A percentile compares a stretch with the other conserved stretches of the same genome.
Evolutionary conservation across 2,329 filamentous ascomycete genomes (phyloP).

Genomic region (Drechslerella stenobrocha): DNA sequence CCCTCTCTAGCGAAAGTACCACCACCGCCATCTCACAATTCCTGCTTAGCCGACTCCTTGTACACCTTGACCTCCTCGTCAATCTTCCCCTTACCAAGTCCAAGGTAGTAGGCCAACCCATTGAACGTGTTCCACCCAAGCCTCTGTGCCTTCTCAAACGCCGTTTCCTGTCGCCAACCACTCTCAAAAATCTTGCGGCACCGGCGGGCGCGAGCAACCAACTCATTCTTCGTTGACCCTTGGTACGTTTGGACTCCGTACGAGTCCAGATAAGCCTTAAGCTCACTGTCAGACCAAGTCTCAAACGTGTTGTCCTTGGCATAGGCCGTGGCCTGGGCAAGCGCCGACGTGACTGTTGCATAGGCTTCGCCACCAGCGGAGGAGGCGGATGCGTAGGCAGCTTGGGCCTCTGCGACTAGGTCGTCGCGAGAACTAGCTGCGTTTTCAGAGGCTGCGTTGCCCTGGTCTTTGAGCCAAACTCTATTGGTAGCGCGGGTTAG

Average conservation of each 20-base stretch:
- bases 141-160: constrained; percentile 57
- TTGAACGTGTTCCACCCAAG: constrained; percentile 49
- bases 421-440: constrained; percentile 72
- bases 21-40: constrained; percentile 24
- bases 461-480: constrained; percentile 60
- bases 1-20: not conserved
- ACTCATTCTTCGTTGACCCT: constrained; percentile 69
- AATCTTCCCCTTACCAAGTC: constrained; percentile 37
- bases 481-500: constrained; percentile 51
- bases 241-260: constrained; percentile 73
- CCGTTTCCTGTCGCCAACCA: constrained; percentile 68
- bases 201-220: constrained; percentile 71
- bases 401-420: constrained; percentile 67
- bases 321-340: constrained; percentile 67
- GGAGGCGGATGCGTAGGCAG: constrained; percentile 52
- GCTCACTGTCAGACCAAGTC: constrained; percentile 71
- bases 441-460: constrained; percentile 64
- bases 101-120: constrained; percentile 35
- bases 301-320: constrained; percentile 71
- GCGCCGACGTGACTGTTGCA: constrained; percentile 72
- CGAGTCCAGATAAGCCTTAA: constrained; percentile 78
- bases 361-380: constrained; percentile 62
- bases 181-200: constrained; percentile 77
- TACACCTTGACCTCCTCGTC: constrained; percentile 28
- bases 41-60: constrained; percentile 22